Evolutionary conservation across 202 grass and related monocot species (phyloP), one percentile per base, ranked within the genome.

Genomic region (Carex sylvatica): DNA sequence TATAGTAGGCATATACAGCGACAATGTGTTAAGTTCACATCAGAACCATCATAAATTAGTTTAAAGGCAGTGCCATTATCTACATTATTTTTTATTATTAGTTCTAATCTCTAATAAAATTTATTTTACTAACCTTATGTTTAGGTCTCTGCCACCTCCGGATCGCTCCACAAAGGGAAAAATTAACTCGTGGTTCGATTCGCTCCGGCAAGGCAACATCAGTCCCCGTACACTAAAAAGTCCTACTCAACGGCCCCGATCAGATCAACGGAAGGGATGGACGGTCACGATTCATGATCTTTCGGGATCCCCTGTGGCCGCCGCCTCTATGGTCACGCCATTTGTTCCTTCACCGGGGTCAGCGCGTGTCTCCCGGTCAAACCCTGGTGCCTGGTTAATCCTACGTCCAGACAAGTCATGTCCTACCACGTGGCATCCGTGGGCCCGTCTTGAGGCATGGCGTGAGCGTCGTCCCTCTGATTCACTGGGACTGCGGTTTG

Each of bases 261-360:
- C 88, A 6, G 90, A 94, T 65, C 90, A 94, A 89, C 90, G 95
- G 51, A 98, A 98, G 82, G 95, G 95, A 10, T 98, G 95, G 92
- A 98, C 89, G n/a, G 92, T 98, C 22, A 95, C 95, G 4, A 98
- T 98, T 87, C 95, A 98, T 82, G 95, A 98, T 85, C 90, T 94
- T 82, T 98, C 95, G 0, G 95, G 95, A 22, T 98, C 89, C 23
- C 92, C 92, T 0, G 92, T 98, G 85, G 90, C 92, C 4, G 88
- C 90, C 15, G 95, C 95, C 61, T 94, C 92, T 52, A 98, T 98
- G 95, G 90, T 95, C 10, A 98, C 95, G 2, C 95, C 95, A 61
- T 98, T 98, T 70, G 95, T 98, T 20, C 95, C 92, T 72, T 98
- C 95, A 31, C 92, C 92, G 15, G 95, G 95, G 73, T 94, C 95